These are phyloP conservation scores for Fraxinus sp. DNA, from an alignment of 305 asterid genomes.

Conservation along the genomic window DNA sequence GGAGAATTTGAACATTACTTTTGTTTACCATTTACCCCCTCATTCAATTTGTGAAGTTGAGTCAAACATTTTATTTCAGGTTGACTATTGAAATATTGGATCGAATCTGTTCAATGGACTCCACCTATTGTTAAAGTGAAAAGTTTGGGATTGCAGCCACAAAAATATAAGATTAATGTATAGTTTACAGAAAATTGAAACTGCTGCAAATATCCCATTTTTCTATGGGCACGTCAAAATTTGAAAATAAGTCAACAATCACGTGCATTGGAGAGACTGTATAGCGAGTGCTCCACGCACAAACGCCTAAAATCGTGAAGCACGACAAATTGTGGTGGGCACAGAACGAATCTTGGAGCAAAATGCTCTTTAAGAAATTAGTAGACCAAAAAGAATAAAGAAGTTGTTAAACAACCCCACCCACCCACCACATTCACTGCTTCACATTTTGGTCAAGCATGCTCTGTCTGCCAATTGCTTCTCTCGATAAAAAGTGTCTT, in stretches of 20 bases:
- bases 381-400: background rate
- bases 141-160: no score
- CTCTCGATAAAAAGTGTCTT: background rate
- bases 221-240: background rate
- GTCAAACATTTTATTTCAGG: no score
- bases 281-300: background rate
- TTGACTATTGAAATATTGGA: no score
- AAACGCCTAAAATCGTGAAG: background rate
- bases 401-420: background rate
- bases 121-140: no score
- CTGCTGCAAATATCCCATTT: no score
- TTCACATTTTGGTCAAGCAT: background rate
- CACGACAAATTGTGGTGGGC: slow-evolving; percentile 26
- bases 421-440: background rate
- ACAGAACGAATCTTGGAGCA: slow-evolving; percentile 17
- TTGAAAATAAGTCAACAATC: background rate
- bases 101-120: no score
- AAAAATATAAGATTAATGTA: no score
- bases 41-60: no score
- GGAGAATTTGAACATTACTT: no score
- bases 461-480: background rate
- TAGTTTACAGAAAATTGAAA: no score
- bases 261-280: background rate
- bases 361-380: background rate
- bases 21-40: no score